Evolutionary conservation across 805 yeast genomes (phyloP).

Genomic region (Ogataea methanolica): DNA sequence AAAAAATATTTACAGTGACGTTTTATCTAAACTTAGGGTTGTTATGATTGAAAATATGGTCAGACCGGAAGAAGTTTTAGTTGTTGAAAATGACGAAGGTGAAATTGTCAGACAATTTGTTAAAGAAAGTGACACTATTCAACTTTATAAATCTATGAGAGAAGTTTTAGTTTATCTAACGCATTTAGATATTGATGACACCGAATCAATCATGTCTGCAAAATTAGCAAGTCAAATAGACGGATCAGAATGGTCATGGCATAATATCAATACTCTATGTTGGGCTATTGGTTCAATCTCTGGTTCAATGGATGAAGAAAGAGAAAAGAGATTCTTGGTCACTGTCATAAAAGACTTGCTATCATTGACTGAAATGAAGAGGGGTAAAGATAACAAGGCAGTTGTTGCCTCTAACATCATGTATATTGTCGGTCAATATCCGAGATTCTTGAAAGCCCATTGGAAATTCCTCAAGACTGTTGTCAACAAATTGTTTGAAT

Average conservation of each 20-base stretch:
- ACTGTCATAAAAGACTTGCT: constrained; percentile 88
- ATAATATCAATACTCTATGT: constrained; percentile 91
- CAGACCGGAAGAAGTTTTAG: constrained; percentile 94
- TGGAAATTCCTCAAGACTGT: constrained; percentile 98
- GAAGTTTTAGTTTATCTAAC: constrained; percentile 94
- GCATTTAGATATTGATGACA: constrained; percentile 90
- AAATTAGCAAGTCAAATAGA: constrained; percentile 91
- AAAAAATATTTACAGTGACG: constrained; percentile 74
- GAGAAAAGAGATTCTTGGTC: constrained; percentile 92
- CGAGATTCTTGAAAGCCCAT: constrained; percentile 94
- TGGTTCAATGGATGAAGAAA: constrained; percentile 97
- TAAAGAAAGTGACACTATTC: constrained; percentile 95
- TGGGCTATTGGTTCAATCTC: constrained; percentile 99
- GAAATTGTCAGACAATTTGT: constrained; percentile 97
- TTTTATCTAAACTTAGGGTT: constrained; percentile 77
- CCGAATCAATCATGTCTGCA: constrained; percentile 89
- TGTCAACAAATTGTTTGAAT: constrained; percentile 90
- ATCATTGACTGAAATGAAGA: constrained; percentile 89
- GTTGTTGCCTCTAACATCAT: constrained; percentile 99
- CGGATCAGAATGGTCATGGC: constrained; percentile 99
- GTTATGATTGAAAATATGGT: constrained; percentile 98
- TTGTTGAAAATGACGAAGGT: constrained; percentile 98
- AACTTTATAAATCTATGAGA: constrained; percentile 90
- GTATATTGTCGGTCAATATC: constrained; percentile 99
- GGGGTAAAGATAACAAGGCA: constrained; percentile 97